Percentiles rank a stretch among this genome's conserved stretches.
phyloP scores from a whole-genome alignment of 2,329 filamentous ascomycete genomes.

The Chaetomiaceae sp. region DNA sequence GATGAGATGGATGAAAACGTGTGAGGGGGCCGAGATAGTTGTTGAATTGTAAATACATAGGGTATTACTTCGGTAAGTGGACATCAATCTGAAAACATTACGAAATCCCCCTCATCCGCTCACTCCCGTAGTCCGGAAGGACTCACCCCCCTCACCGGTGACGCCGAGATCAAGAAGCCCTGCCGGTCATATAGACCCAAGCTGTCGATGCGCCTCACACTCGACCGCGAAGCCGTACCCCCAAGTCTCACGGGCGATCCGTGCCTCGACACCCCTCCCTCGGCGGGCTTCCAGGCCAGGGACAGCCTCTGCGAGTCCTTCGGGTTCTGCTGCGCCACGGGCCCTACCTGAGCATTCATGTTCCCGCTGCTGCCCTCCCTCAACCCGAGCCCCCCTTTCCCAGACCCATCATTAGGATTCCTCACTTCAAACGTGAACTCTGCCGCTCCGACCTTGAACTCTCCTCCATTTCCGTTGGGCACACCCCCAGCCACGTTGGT shows the following conservation, averaged over 20 bases:
- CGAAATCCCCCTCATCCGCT: slow-evolving; percentile 5
- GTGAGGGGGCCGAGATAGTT: too few species aligned
- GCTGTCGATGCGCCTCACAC: slow-evolving; percentile 35
- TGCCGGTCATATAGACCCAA: slow-evolving; percentile 42
- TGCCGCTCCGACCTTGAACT: slow-evolving; percentile 10
- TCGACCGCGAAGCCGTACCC: slow-evolving; percentile 11
- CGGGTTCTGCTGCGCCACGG: slow-evolving; percentile 2
- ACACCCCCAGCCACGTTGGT: too few species aligned
- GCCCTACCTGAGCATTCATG: slow-evolving; percentile 2
- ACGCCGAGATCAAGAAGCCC: slow-evolving; percentile 39
- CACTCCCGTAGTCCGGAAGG: slow-evolving; percentile 10
- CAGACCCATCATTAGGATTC: background rate
- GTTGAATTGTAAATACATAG: too few species aligned
- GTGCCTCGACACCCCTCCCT: background rate
- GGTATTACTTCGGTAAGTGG: too few species aligned
- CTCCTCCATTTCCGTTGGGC: background rate
- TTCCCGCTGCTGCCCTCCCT: slow-evolving; percentile 9
- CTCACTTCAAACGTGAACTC: slow-evolving; percentile 17
- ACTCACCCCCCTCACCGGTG: slow-evolving; percentile 33
- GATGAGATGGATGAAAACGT: too few species aligned
- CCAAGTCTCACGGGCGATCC: slow-evolving; percentile 1
- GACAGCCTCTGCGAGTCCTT: slow-evolving; percentile 5
- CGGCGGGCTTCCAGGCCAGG: slow-evolving; percentile 8
- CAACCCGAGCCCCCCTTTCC: slow-evolving; percentile 20
- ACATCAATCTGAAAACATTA: too few species aligned